Evolutionary conservation across 2,329 filamentous ascomycete genomes (phyloP).

Genomic region (Penicillium sclerotiorum): DNA sequence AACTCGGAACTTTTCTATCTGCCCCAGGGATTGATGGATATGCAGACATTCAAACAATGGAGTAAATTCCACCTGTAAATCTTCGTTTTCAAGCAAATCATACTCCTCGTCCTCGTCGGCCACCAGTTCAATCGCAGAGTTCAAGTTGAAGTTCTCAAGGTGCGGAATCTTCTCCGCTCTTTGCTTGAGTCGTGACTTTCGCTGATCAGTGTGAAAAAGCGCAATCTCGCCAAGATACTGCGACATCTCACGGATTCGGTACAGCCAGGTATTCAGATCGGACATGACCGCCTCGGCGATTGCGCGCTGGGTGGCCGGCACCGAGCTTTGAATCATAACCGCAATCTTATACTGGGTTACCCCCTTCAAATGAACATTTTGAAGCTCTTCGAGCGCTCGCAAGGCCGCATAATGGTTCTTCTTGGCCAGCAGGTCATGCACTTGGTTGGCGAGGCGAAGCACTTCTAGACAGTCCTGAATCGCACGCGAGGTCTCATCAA

Average conservation of each 20-base stretch:
- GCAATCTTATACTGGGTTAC: conserved; percentile 94
- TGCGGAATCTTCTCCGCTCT: conserved; percentile 75
- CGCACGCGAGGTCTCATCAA: conserved; percentile 86
- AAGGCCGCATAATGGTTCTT: conserved; percentile 96
- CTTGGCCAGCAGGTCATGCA: conserved; percentile 85
- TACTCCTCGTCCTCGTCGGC: conserved; percentile 96
- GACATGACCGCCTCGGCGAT: conserved; percentile 97
- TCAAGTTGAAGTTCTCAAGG: conserved; percentile 82
- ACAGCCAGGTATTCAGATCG: conserved; percentile 96
- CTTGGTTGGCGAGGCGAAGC: conserved; percentile 86
- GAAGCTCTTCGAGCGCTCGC: conserved; percentile 89
- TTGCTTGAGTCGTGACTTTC: conserved; percentile 79
- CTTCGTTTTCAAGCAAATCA: conserved; percentile 92
- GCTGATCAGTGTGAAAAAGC: conserved; percentile 91
- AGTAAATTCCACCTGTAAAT: conserved; percentile 90
- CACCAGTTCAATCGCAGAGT: conserved; percentile 93
- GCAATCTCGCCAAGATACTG: conserved; percentile 95
- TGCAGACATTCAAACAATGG: conserved; percentile 93
- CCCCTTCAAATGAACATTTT: conserved; percentile 93
- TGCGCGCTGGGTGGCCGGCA: conserved; percentile 85
- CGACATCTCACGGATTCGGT: conserved; percentile 89
- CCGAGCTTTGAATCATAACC: conserved; percentile 92
- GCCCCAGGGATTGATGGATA: conserved; percentile 91
- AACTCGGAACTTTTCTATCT: conserved; percentile 84
- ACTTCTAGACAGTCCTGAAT: conserved; percentile 91